These are phyloP conservation scores for Nigrograna mackinnonii DNA, from an alignment of 2,329 filamentous ascomycete genomes.

Conservation along the genomic window DNA sequence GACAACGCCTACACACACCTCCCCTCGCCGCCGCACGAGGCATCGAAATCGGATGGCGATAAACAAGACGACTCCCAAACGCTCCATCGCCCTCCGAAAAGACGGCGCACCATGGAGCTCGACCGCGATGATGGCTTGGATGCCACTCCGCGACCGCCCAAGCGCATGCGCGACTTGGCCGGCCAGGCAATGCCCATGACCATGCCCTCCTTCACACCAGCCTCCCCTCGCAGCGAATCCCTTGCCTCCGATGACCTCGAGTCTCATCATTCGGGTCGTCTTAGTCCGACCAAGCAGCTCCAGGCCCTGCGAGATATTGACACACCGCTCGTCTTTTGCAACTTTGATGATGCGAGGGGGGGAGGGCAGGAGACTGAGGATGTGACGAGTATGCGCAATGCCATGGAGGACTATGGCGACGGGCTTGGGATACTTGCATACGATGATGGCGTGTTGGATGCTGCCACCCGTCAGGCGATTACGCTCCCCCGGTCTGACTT, in stretches of 20 bases:
- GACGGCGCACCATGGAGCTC: not conserved
- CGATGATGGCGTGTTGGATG: constrained; percentile 8
- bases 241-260: constrained; percentile 10
- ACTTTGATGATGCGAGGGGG: constrained; percentile 14
- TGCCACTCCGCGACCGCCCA: constrained; percentile 6
- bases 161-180: constrained; percentile 10
- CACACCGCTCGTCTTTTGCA: constrained; percentile 16
- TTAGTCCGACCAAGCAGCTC: constrained; percentile 14
- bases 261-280: constrained; percentile 14
- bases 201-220: constrained; percentile 7
- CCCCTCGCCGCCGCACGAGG: too few species aligned
- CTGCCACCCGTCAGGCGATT: too few species aligned
- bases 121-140: too few species aligned
- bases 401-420: constrained; percentile 15
- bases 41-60: too few species aligned
- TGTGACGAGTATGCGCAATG: constrained; percentile 17
- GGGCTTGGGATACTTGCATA: constrained; percentile 18
- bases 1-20: too few species aligned
- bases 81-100: constrained; percentile 2
- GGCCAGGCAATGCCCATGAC: constrained; percentile 5
- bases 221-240: constrained; percentile 7
- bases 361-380: constrained; percentile 12
- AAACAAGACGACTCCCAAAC: constrained; percentile 2
- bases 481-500: too few species aligned
- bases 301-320: constrained; percentile 16